Conservation (phyloP, 2,329 filamentous ascomycete species). For the Sphaerulina musiva region DNA sequence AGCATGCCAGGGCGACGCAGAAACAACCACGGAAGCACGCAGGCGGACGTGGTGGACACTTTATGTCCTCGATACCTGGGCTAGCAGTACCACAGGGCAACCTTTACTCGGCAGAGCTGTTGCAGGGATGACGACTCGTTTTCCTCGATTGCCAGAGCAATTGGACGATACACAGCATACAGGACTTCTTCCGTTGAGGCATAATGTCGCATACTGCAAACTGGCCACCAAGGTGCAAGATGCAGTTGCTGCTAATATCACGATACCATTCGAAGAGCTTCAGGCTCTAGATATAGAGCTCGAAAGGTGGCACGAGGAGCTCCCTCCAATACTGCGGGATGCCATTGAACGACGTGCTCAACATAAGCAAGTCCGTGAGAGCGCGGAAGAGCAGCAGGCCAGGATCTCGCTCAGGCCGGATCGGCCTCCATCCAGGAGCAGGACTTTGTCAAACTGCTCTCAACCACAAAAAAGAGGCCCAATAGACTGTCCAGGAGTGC, state of each 20-base stretch:
- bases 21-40: constrained; percentile 54
- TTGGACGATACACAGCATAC: constrained; percentile 38
- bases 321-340: constrained; percentile 47
- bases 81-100: constrained; percentile 61
- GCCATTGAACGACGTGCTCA: constrained; percentile 8
- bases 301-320: constrained; percentile 63
- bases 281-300: constrained; percentile 61
- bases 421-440: constrained; percentile 12
- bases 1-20: constrained; percentile 35
- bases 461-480: constrained; percentile 52
- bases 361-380: constrained; percentile 8
- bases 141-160: constrained; percentile 45
- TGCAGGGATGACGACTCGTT: constrained; percentile 59
- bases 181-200: constrained; percentile 62
- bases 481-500: constrained; percentile 55
- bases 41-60: constrained; percentile 69
- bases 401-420: constrained; percentile 12
- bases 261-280: constrained; percentile 61
- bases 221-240: constrained; percentile 74
- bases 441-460: constrained; percentile 46
- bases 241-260: constrained; percentile 61
- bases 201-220: constrained; percentile 74
- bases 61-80: constrained; percentile 69
- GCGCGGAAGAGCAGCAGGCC: constrained; percentile 2
- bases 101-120: constrained; percentile 64